Base-by-base conservation (phyloP, 345 rosid genomes). In the Sisymbrium altissimum region DNA sequence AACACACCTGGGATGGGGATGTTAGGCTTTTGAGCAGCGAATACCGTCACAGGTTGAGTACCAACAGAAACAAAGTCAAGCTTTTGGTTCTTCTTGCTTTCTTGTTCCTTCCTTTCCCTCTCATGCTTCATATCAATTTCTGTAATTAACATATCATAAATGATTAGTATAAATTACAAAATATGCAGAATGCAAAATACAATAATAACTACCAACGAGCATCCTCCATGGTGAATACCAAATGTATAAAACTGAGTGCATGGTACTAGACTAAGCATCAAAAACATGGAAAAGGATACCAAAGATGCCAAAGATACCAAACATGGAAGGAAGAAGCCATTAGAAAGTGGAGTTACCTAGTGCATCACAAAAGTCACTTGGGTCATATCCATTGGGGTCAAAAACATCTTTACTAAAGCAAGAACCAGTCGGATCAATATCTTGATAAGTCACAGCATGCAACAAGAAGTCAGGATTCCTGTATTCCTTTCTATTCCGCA, bases 371-470 rank as follows among this genome's bases (percentile, higher is more conserved):
- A 78, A 95, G 83, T 95, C 98, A 29, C 96, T 86, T 55, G 73
- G 82, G 76, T 92, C 96, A 71, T 88, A 95, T 66, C 97, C 99
- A 82, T 89, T 88, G 19, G 99, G 97, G 48, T 95, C 93, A 50
- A 90, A 95, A 7, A 92, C 94, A 79, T 92, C 97, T 83, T 95
- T 90, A 69, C 86, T 78, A 81, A 95, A 89, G 88, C 97, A 92
- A 59, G 98, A 88, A 43, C 99, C 98, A 32, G 83, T 84, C 86
- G 89, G 94, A 76, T 95, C 97, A 48, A 95, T 92, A 61, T 87
- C 94, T 76, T 95, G 97, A 77, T 92, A 92, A 77, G 87, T 86
- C 70, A 95, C 99, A 0, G 97, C 98, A 71, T 95, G 97, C 66
- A 90, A 81, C 75, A 92, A 81, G 73, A 95, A 95, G 75, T 92